Evolutionary conservation across 1,284 basidiomycete species (phyloP).

Genomic region (Anthracocystis setariae): DNA sequence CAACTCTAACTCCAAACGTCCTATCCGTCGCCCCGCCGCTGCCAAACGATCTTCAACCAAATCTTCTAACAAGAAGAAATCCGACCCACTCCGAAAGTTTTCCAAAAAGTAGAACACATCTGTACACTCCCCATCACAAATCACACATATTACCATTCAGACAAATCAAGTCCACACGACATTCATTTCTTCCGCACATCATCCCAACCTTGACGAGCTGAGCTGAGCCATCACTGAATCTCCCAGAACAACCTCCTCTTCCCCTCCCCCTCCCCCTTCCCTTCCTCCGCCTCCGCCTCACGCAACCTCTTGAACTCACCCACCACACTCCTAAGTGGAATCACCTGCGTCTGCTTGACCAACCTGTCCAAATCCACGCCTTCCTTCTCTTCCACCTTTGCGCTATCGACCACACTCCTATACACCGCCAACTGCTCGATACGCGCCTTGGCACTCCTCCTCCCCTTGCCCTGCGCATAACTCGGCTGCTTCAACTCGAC

Average conservation of each 20-base stretch:
- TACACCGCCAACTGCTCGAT: conserved; percentile 48
- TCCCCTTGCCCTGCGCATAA: conserved; percentile 51
- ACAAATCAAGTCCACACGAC: neutral
- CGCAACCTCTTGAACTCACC: conserved; percentile 4
- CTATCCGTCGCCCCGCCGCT: too few relatives aligned
- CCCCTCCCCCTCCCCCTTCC: neutral
- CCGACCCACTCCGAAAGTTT: conserved; percentile 56
- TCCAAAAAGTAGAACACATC: conserved; percentile 32
- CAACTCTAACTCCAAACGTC: too few relatives aligned
- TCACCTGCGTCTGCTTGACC: conserved; percentile 9
- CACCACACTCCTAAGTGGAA: conserved; percentile 16
- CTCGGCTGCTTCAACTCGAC: conserved; percentile 68
- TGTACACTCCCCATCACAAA: neutral
- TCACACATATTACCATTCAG: too few relatives aligned
- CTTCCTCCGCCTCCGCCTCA: neutral
- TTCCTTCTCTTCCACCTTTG: neutral
- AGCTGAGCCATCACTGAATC: conserved; percentile 13
- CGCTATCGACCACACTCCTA: neutral
- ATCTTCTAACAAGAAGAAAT: conserved; percentile 33
- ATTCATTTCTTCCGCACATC: neutral
- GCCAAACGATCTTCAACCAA: conserved; percentile 10
- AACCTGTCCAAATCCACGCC: conserved; percentile 7
- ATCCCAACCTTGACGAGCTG: too few relatives aligned
- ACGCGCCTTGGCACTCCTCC: conserved; percentile 44
- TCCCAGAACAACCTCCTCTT: conserved; percentile 31